Conservation (phyloP, 1,139 yeast genomes). For the Hansenula sp. region DNA sequence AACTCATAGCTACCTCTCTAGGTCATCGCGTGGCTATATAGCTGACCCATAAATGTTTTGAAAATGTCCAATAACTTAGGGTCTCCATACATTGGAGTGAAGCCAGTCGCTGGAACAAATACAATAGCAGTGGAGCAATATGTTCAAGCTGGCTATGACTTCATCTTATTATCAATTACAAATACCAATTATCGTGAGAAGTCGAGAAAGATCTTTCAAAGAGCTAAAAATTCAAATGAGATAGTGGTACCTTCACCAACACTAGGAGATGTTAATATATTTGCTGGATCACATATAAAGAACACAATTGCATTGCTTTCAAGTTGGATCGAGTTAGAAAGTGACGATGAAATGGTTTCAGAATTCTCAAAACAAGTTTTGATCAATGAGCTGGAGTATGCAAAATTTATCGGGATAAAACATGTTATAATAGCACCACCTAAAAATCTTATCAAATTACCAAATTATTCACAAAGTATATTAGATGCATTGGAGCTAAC, state of each 20-base stretch:
- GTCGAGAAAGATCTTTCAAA: slow-evolving; percentile 31
- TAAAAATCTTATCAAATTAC: slow-evolving; percentile 45
- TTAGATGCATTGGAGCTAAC: slow-evolving; percentile 25
- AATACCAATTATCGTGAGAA: slow-evolving; percentile 37
- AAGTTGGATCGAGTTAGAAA: slow-evolving; percentile 62
- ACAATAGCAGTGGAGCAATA: slow-evolving; percentile 11
- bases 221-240: slow-evolving; percentile 22
- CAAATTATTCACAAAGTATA: slow-evolving; percentile 42
- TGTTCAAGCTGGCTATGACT: slow-evolving; percentile 27
- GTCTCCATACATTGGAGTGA: slow-evolving; percentile 19
- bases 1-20: too few relatives aligned
- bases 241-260: slow-evolving; percentile 35
- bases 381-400: slow-evolving; percentile 52
- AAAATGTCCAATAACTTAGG: slow-evolving; percentile 2
- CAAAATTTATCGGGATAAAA: slow-evolving; percentile 47
- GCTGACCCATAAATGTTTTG: too few relatives aligned
- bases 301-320: slow-evolving; percentile 49
- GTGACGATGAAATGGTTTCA: slow-evolving; percentile 41
- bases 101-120: slow-evolving; percentile 16
- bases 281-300: slow-evolving; percentile 30
- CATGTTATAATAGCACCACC: slow-evolving; percentile 59
- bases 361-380: slow-evolving; percentile 51
- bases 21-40: too few relatives aligned
- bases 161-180: slow-evolving; percentile 37
- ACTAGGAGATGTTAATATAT: slow-evolving; percentile 33